Evolutionary conservation across 345 rosid genomes (phyloP).

Genomic region (Euphorbia peplus): DNA sequence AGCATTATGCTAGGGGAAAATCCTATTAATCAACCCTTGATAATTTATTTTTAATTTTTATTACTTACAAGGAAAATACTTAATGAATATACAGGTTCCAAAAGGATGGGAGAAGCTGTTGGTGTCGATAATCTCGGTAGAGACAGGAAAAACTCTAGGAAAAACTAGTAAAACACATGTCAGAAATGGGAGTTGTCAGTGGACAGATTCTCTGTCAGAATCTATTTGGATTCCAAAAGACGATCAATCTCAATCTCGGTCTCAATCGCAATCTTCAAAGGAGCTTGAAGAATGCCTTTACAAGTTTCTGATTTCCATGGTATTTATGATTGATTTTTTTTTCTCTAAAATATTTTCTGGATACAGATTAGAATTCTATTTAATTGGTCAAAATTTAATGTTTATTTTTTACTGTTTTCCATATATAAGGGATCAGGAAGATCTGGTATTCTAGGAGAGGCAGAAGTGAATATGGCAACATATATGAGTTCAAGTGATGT

Average conservation of each 20-base stretch:
- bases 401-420: neutral
- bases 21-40: too few species aligned
- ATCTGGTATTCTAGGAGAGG: slow-evolving; percentile 62
- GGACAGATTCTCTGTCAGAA: slow-evolving; percentile 46
- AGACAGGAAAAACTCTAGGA: slow-evolving; percentile 47
- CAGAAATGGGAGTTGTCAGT: slow-evolving; percentile 52
- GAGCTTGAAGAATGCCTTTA: slow-evolving; percentile 36
- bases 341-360: neutral
- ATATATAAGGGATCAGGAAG: slow-evolving; percentile 44
- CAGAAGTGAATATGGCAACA: slow-evolving; percentile 38
- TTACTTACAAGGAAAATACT: neutral
- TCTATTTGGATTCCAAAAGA: slow-evolving; percentile 38
- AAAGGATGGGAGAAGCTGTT: slow-evolving; percentile 67
- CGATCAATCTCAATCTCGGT: neutral
- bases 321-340: slow-evolving; percentile 12
- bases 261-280: slow-evolving; percentile 23
- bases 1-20: too few species aligned
- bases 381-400: neutral
- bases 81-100: slow-evolving; percentile 40
- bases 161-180: slow-evolving; percentile 41
- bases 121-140: slow-evolving; percentile 41
- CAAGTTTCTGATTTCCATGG: slow-evolving; percentile 50
- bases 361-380: too few species aligned
- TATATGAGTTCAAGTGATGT: slow-evolving; percentile 34
- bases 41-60: too few species aligned